Evolutionary conservation across 305 asterid species (phyloP), one percentile per base, ranked within the genome.

Genomic region (Andrographis paniculata): DNA sequence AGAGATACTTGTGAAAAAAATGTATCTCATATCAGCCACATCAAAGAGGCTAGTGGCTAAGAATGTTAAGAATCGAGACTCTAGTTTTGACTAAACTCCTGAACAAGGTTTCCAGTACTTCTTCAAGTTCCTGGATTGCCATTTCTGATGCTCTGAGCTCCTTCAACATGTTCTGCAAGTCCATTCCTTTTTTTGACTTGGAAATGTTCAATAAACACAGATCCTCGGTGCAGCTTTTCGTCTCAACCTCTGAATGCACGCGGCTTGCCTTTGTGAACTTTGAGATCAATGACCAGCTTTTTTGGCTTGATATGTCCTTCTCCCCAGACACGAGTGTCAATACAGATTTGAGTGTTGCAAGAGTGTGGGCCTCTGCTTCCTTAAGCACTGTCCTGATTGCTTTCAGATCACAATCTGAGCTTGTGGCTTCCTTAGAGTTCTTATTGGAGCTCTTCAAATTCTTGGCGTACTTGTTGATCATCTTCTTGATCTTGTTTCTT

Each of bases 401-500:
- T 19, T 2, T 49, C 17, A 31, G 45, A 39, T 58, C 53, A 9
- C 9, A 0, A 12, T 39, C 57, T 22, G 23, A 36, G 0, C 53
- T 43, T 20, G 46, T 8, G 20, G 49, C 9, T 19, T 24, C 13
- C 15, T 17, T 1, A 16, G 24, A 14, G 23, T 23, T 27, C 9
- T 62, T 50, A 42, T 63, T 55, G 17, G 18, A 45, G 18, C 44
- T 62, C 58, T 64, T 64, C 19, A 64, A 9, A 17, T 54, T 60
- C 27, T 47, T 72, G 59, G 40, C 27, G 57, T 42, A 55, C 48
- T 48, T 72, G 19, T 16, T 37, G 20, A 59, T 58, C 64, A 59
- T 37, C 45, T 65, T 65, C 20, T 50, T 58, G 40, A 69, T 33
- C 17, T 20, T 58, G 50, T 56, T 66, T 40, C 35, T 53, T 7